Evolutionary conservation across 2,329 filamentous ascomycete species (phyloP).

Genomic region (Verticillium nonalfalfae): DNA sequence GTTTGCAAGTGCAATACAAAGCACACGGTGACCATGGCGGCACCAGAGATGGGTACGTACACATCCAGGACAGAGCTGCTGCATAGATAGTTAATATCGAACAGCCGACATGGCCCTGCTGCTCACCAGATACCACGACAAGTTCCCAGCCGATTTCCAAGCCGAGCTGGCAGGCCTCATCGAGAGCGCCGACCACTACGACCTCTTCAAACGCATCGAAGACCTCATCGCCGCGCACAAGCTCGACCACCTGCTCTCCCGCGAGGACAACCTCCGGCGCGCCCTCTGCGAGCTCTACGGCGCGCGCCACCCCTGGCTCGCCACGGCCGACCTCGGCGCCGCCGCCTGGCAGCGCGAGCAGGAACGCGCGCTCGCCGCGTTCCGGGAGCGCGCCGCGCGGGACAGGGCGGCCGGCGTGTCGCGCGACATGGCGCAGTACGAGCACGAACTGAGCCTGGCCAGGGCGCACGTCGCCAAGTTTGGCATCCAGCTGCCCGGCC

Average conservation of each 20-base stretch:
- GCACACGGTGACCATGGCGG: constrained; percentile 4
- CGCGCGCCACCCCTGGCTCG: constrained; percentile 7
- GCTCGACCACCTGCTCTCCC: constrained; percentile 3
- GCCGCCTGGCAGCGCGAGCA: neutral
- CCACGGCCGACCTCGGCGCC: constrained; percentile 6
- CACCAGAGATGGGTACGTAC: constrained; percentile 6
- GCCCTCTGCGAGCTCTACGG: constrained; percentile 6
- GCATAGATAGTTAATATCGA: neutral
- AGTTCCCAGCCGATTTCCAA: constrained; percentile 5
- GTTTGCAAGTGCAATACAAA: neutral
- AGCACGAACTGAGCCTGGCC: neutral
- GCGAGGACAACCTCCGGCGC: constrained; percentile 1
- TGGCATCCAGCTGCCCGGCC: neutral
- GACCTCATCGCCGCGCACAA: constrained; percentile 4
- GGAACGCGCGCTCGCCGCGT: neutral
- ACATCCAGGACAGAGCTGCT: accelerated
- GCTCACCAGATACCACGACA: constrained; percentile 1
- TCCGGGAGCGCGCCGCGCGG: neutral
- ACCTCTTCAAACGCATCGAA: constrained; percentile 8
- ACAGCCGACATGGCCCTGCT: constrained; percentile 6
- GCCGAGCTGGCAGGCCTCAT: constrained; percentile 2
- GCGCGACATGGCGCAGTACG: neutral
- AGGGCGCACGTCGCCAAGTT: neutral
- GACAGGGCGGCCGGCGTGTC: neutral
- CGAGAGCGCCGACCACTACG: neutral